These are phyloP conservation scores for Pseudopyrenochaeta lycopersici DNA, from an alignment of 2,329 filamentous ascomycete species.

Conservation along the genomic window DNA sequence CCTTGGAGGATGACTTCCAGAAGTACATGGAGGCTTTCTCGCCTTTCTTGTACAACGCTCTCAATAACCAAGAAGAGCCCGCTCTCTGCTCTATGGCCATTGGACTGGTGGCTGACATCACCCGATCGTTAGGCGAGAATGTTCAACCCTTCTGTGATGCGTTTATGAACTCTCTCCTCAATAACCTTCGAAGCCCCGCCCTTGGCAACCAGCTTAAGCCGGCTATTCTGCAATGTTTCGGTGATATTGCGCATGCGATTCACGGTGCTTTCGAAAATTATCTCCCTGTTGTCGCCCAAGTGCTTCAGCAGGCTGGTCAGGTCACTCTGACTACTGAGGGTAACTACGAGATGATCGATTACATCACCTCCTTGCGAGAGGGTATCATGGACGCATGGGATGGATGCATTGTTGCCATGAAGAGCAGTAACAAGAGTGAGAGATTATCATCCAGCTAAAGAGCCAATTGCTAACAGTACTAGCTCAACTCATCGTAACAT, in stretches of 20 bases:
- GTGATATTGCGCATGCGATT: constrained; percentile 96
- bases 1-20: constrained; percentile 89
- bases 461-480: constrained; percentile 34
- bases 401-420: constrained; percentile 95
- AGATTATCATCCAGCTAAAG: neutral
- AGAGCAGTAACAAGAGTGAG: constrained; percentile 78
- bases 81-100: constrained; percentile 96
- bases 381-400: constrained; percentile 99
- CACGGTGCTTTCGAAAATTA: constrained; percentile 92
- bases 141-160: constrained; percentile 95
- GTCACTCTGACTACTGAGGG: constrained; percentile 82
- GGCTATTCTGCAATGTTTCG: constrained; percentile 96
- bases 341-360: constrained; percentile 95
- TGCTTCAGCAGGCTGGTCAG: constrained; percentile 89
- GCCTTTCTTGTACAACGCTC: constrained; percentile 91
- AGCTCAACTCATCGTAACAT: constrained; percentile 78
- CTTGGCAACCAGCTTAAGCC: constrained; percentile 97
- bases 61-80: constrained; percentile 95
- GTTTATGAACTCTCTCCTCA: constrained; percentile 98
- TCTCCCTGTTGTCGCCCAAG: constrained; percentile 88
- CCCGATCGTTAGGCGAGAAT: constrained; percentile 86
- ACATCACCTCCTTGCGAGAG: constrained; percentile 91
- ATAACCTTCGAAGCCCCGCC: constrained; percentile 87
- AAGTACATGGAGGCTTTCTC: constrained; percentile 98
- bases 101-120: constrained; percentile 95